A percentile compares a stretch with the other conserved stretches of the same genome.
Evolutionary conservation across 2,329 filamentous ascomycete species (phyloP).

Genomic region (Pseudonectria foliicola): DNA sequence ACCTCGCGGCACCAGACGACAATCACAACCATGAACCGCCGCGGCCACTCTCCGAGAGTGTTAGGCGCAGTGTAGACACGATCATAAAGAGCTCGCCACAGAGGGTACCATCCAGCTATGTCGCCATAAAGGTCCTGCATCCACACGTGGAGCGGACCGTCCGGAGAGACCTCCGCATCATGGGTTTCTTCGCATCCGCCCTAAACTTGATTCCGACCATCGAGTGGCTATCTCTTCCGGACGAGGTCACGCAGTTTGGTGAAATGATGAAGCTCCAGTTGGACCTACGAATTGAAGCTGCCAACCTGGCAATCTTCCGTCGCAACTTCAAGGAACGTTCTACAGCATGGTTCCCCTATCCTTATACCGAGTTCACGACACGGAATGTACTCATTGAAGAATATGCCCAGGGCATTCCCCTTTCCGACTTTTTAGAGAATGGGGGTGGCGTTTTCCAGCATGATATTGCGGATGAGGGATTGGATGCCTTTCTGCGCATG

Average conservation of each 20-base stretch:
- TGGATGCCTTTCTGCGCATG: slow-evolving; percentile 96
- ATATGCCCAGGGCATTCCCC: slow-evolving; percentile 87
- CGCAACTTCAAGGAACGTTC: slow-evolving; percentile 83
- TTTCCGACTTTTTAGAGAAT: slow-evolving; percentile 83
- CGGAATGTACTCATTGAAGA: slow-evolving; percentile 91
- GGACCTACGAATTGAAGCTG: slow-evolving; percentile 87
- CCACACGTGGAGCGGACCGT: slow-evolving; percentile 86
- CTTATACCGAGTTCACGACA: slow-evolving; percentile 87
- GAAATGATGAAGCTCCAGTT: slow-evolving; percentile 99
- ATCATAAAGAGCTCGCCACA: slow-evolving; percentile 81
- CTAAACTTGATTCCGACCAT: slow-evolving; percentile 89
- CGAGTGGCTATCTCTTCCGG: slow-evolving; percentile 92
- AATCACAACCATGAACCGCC: slow-evolving; percentile 40
- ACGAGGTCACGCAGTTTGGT: slow-evolving; percentile 89
- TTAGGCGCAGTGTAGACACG: slow-evolving; percentile 75
- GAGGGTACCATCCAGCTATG: slow-evolving; percentile 81
- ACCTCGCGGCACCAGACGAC: slow-evolving; percentile 58
- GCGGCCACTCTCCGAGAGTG: slow-evolving; percentile 55
- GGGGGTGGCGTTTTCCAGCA: slow-evolving; percentile 89
- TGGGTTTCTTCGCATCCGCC: slow-evolving; percentile 79
- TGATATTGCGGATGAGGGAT: slow-evolving; percentile 88
- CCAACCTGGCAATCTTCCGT: slow-evolving; percentile 82
- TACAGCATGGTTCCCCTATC: slow-evolving; percentile 95
- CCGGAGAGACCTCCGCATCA: slow-evolving; percentile 84
- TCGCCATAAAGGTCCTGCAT: slow-evolving; percentile 93